A percentile compares a stretch with the other conserved stretches of the same genome.
These are phyloP conservation scores for Calycina herbarum DNA, from an alignment of 2,329 filamentous ascomycete species.

Conservation along the genomic window DNA sequence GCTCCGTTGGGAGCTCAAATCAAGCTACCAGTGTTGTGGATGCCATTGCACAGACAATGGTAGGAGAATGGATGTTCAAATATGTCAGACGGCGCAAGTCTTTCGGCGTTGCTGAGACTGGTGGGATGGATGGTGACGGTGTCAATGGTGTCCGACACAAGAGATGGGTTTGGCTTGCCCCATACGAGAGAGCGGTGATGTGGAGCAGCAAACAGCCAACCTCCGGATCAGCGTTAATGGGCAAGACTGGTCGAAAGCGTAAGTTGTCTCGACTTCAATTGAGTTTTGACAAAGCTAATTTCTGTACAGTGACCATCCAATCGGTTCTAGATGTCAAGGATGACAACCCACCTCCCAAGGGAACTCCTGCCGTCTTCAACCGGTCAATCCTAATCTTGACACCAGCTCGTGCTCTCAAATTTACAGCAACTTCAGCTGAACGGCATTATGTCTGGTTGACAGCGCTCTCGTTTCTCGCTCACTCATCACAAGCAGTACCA, in stretches of 20 bases:
- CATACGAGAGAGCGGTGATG: slow-evolving; percentile 92
- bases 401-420: slow-evolving; percentile 89
- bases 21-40: slow-evolving; percentile 84
- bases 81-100: slow-evolving; percentile 86
- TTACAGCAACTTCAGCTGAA: slow-evolving; percentile 80
- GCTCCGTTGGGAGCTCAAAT: slow-evolving; percentile 57
- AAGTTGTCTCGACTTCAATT: slow-evolving; percentile 47
- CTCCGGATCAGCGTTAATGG: slow-evolving; percentile 82
- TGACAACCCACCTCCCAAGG: slow-evolving; percentile 80
- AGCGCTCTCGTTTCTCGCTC: slow-evolving; percentile 89
- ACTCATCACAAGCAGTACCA: slow-evolving; percentile 79
- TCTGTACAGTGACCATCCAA: slow-evolving; percentile 76
- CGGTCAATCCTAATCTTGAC: slow-evolving; percentile 94
- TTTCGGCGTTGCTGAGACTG: slow-evolving; percentile 74
- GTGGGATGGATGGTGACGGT: slow-evolving; percentile 67
- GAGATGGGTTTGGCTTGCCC: slow-evolving; percentile 97
- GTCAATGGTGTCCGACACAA: slow-evolving; percentile 75
- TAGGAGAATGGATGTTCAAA: slow-evolving; percentile 96
- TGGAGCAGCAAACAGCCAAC: slow-evolving; percentile 98
- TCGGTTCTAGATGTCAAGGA: slow-evolving; percentile 97
- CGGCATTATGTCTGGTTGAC: slow-evolving; percentile 95
- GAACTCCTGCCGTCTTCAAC: slow-evolving; percentile 68
- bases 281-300: slow-evolving; percentile 33
- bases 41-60: slow-evolving; percentile 97
- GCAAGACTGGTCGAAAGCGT: slow-evolving; percentile 94